phyloP scores from a whole-genome alignment of 2,329 filamentous ascomycete genomes.

The Huntiella omanensis region DNA sequence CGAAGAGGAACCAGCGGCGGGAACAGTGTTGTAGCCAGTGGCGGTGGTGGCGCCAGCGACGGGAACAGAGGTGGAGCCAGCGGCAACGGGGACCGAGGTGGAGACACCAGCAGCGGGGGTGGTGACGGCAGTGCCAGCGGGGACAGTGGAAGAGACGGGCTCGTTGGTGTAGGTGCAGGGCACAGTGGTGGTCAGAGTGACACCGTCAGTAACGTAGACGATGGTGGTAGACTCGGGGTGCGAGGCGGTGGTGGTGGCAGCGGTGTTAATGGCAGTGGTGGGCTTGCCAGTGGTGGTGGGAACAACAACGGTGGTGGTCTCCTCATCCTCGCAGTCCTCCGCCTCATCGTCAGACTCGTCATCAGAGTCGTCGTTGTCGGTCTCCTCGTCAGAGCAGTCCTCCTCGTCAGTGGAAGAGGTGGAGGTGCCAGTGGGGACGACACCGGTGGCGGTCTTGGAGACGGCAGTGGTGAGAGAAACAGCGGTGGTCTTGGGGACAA shows the following conservation, averaged over 20 bases:
- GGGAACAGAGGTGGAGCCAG: not conserved
- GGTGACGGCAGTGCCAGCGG: not conserved
- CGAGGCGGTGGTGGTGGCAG: not conserved
- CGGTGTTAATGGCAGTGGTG: not conserved
- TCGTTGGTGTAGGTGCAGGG: conserved; percentile 1
- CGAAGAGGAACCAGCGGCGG: not conserved
- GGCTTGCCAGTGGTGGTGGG: not conserved
- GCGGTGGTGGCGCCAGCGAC: not conserved
- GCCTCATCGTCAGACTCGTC: not conserved
- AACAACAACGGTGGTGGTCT: not conserved
- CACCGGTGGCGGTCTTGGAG: not conserved
- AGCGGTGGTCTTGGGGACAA: conserved; percentile 2
- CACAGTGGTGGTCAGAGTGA: not conserved
- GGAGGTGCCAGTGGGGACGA: not conserved
- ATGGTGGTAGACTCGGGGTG: not conserved
- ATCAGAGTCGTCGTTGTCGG: not conserved
- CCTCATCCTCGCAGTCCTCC: conserved; percentile 4
- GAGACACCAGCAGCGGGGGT: not conserved
- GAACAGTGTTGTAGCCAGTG: not conserved
- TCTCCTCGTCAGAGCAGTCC: conserved; percentile 1
- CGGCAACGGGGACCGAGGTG: not conserved
- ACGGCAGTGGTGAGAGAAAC: not conserved
- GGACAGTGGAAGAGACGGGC: not conserved
- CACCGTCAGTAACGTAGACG: conserved; percentile 1
- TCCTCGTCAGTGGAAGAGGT: not conserved